Conservation (phyloP, 768 basidiomycete species). For the Lyophyllum shimeji region DNA sequence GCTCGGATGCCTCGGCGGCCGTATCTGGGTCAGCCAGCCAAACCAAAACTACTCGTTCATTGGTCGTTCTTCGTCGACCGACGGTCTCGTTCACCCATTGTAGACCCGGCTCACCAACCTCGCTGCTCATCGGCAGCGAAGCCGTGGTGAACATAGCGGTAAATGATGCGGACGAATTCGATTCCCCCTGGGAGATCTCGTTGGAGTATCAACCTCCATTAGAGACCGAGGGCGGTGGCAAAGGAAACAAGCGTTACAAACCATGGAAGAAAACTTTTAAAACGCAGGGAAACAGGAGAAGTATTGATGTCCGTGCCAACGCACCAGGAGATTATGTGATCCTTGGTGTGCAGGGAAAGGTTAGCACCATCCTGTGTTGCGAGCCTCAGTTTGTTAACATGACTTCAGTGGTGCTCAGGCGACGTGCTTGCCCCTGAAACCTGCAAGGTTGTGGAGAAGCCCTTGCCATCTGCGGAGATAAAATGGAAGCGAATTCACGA, state of each 20-base stretch:
- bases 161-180: conserved; percentile 55
- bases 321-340: conserved; percentile 81
- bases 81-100: conserved; percentile 73
- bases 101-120: conserved; percentile 64
- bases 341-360: conserved; percentile 67
- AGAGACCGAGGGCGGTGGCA: conserved; percentile 31
- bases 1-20: conserved; percentile 26
- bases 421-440: conserved; percentile 82
- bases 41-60: conserved; percentile 54
- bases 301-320: conserved; percentile 48
- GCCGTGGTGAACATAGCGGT: conserved; percentile 54
- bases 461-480: conserved; percentile 80
- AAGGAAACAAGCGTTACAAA: conserved; percentile 41
- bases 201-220: conserved; percentile 58
- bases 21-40: conserved; percentile 29
- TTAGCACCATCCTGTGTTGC: conserved; percentile 20
- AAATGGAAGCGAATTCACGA: conserved; percentile 89
- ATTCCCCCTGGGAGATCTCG: conserved; percentile 67
- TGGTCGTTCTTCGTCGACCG: conserved; percentile 72
- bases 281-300: conserved; percentile 41
- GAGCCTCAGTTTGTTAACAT: background rate
- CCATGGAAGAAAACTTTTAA: conserved; percentile 66
- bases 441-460: conserved; percentile 74
- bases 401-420: conserved; percentile 68
- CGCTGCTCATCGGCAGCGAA: conserved; percentile 71